These are phyloP conservation scores for Xylariaceae sp. DNA, from an alignment of 2,329 filamentous ascomycete species.

Conservation along the genomic window DNA sequence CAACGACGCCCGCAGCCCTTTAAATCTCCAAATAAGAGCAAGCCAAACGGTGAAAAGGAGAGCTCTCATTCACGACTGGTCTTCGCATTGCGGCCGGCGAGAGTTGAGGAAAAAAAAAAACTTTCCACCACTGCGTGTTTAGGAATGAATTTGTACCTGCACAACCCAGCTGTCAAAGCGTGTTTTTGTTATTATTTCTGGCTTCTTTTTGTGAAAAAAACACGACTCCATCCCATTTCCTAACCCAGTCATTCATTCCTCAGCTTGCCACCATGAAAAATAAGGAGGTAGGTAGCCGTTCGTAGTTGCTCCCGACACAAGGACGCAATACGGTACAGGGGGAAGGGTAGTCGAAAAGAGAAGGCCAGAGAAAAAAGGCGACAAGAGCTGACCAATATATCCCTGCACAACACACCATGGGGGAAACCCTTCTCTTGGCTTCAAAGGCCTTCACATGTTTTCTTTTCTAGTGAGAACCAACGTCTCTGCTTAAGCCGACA, in stretches of 20 bases:
- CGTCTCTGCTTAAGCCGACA: not conserved
- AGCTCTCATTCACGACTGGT: not conserved
- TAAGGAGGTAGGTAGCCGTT: not conserved
- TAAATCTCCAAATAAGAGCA: no score
- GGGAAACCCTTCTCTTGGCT: not conserved
- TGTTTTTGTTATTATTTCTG: not conserved
- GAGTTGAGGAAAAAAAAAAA: no score
- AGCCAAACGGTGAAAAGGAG: not conserved
- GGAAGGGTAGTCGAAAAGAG: not conserved
- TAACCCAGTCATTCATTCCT: not conserved
- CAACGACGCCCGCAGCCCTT: no score
- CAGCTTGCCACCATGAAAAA: not conserved
- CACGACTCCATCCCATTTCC: not conserved
- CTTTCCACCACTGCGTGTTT: not conserved
- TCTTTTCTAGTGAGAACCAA: constrained; percentile 2
- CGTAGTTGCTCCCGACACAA: not conserved
- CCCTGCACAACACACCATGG: not conserved
- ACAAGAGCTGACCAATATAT: not conserved
- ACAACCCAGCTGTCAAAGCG: not conserved
- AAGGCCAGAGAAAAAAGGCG: not conserved
- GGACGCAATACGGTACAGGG: not conserved
- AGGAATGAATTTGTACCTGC: not conserved
- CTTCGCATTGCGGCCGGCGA: not conserved
- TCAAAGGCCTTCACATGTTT: not conserved
- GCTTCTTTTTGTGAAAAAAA: not conserved